Evolutionary conservation across 1,139 yeast species (phyloP).

Genomic region (Lizanozyma gosingica): DNA sequence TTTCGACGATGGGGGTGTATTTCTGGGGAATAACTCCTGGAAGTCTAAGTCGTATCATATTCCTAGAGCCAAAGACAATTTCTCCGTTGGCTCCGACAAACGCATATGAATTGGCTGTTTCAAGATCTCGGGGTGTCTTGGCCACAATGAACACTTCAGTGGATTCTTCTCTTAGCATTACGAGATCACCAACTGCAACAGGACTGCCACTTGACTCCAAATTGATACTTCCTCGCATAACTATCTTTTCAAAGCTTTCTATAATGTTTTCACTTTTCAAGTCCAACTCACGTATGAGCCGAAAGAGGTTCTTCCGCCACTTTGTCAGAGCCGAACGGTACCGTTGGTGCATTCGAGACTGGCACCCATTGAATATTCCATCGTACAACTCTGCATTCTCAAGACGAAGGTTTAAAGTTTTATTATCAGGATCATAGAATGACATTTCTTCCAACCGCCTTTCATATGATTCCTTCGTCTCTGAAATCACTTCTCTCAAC

Average conservation of each 20-base stretch:
- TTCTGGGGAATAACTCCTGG: slow-evolving; percentile 25
- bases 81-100: slow-evolving; percentile 31
- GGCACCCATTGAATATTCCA: not conserved
- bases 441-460: not conserved
- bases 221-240: not conserved
- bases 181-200: slow-evolving; percentile 31
- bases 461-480: not conserved
- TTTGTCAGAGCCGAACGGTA: not conserved
- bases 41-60: slow-evolving; percentile 20
- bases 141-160: slow-evolving; percentile 25
- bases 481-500: not conserved
- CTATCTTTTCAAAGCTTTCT: not conserved
- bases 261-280: not conserved
- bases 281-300: not conserved
- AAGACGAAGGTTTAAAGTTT: not conserved
- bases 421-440: not conserved
- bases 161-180: slow-evolving; percentile 22
- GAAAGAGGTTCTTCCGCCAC: not conserved
- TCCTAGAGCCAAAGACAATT: slow-evolving; percentile 21
- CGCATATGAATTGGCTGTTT: slow-evolving; percentile 18
- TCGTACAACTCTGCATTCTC: not conserved
- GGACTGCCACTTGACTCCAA: slow-evolving; percentile 7
- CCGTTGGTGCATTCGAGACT: not conserved
- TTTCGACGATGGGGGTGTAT: slow-evolving; percentile 12
- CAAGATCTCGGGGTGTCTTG: slow-evolving; percentile 20